Evolutionary conservation across 352 stramenopile species (phyloP).

Genomic region (Globisporangium iwayamae): DNA sequence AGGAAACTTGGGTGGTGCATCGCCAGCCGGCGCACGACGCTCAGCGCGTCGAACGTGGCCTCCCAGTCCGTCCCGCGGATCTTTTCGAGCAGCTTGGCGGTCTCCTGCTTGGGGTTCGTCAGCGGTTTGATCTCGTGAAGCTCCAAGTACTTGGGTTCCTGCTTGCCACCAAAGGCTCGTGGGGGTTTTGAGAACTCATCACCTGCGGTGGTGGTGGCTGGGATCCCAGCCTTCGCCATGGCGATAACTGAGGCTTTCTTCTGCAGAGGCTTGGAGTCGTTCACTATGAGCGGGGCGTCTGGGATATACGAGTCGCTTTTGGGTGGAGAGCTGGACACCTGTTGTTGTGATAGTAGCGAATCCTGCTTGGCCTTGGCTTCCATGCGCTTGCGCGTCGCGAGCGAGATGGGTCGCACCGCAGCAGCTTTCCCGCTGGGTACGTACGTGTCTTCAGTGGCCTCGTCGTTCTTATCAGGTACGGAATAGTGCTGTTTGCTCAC

Average conservation of each 20-base stretch:
- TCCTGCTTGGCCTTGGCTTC: conserved; percentile 61
- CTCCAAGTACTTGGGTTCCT: conserved; percentile 68
- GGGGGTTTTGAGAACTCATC: neutral
- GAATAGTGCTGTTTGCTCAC: neutral
- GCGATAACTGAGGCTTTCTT: conserved; percentile 1
- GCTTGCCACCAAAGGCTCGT: conserved; percentile 30
- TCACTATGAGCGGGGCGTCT: neutral
- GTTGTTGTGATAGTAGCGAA: conserved; percentile 8
- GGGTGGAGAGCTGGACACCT: neutral
- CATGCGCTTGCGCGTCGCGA: conserved; percentile 55
- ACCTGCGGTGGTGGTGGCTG: neutral
- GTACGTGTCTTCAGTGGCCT: conserved; percentile 8
- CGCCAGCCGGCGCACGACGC: conserved; percentile 47
- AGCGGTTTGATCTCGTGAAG: conserved; percentile 55
- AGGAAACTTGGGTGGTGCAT: conserved; percentile 43
- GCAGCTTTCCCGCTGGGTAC: conserved; percentile 6
- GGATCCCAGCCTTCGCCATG: conserved; percentile 1
- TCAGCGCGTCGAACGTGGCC: conserved; percentile 61
- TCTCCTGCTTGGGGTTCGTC: conserved; percentile 51
- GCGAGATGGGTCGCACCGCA: conserved; percentile 21
- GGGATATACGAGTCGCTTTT: neutral
- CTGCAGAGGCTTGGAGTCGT: conserved; percentile 1
- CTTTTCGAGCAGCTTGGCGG: conserved; percentile 30
- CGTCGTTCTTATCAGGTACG: neutral
- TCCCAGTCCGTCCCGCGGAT: conserved; percentile 56